Percentiles rank a stretch among this genome's conserved stretches.
These are phyloP conservation scores for Phytophthora capsici DNA, from an alignment of 352 stramenopile genomes.

Conservation along the genomic window DNA sequence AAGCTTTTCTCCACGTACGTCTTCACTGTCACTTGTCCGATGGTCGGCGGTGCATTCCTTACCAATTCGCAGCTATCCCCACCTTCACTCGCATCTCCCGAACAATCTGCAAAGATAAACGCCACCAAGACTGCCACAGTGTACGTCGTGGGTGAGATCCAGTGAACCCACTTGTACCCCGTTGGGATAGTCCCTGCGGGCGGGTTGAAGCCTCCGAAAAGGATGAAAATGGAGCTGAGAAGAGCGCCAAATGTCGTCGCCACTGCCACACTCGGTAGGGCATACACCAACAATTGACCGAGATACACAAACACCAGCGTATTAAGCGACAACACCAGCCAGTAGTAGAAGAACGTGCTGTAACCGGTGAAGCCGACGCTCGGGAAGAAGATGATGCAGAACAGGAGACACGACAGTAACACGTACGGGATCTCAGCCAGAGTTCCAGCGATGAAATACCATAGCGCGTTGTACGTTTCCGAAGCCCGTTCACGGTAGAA, in stretches of 20 bases:
- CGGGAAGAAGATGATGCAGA: conserved; percentile 60
- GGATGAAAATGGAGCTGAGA: conserved; percentile 53
- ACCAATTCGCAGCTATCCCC: conserved; percentile 43
- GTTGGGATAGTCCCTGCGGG: conserved; percentile 51
- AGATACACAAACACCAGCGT: conserved; percentile 58
- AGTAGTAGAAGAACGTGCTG: conserved; percentile 56
- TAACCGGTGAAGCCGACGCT: conserved; percentile 56
- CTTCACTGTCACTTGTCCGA: conserved; percentile 45
- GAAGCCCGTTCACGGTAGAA: conserved; percentile 94
- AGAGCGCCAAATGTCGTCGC: conserved; percentile 44
- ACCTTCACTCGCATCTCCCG: background rate
- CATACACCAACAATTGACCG: conserved; percentile 52
- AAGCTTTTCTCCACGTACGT: conserved; percentile 59
- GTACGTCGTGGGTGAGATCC: conserved; percentile 50
- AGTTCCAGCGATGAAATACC: conserved; percentile 82
- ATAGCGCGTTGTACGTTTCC: conserved; percentile 88
- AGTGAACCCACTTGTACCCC: conserved; percentile 64
- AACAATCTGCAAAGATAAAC: conserved; percentile 43
- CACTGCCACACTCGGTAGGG: conserved; percentile 45
- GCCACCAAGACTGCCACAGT: conserved; percentile 46
- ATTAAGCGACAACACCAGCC: conserved; percentile 49
- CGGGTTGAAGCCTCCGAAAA: conserved; percentile 63
- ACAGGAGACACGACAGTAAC: conserved; percentile 50
- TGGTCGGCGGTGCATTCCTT: conserved; percentile 9
- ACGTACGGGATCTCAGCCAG: conserved; percentile 81